phyloP scores from a whole-genome alignment of 2,329 filamentous ascomycete genomes.

The Pyrenophora teres region DNA sequence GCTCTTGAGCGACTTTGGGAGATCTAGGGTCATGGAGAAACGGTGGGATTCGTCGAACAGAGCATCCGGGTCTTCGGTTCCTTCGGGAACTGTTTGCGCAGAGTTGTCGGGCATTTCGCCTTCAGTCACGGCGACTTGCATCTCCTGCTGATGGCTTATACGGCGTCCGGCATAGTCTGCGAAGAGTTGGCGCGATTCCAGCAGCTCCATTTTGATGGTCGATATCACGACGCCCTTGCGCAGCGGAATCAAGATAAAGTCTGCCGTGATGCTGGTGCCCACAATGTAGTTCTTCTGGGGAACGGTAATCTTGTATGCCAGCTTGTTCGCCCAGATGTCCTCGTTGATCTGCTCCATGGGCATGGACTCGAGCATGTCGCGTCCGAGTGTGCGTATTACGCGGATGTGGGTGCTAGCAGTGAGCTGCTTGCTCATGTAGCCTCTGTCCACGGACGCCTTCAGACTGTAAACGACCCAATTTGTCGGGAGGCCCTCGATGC shows the following conservation, averaged over 20 bases:
- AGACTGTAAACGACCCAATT: constrained; percentile 88
- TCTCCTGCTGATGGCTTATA: constrained; percentile 37
- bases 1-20: constrained; percentile 79
- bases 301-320: constrained; percentile 92
- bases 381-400: constrained; percentile 55
- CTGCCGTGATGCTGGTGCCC: constrained; percentile 80
- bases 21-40: constrained; percentile 63
- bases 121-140: constrained; percentile 42
- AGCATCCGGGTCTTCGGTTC: constrained; percentile 44
- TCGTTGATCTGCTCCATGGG: constrained; percentile 70
- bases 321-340: constrained; percentile 97
- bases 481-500: constrained; percentile 84
- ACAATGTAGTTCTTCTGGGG: constrained; percentile 95
- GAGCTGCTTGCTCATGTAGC: constrained; percentile 87
- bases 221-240: constrained; percentile 87
- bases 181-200: constrained; percentile 61
- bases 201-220: constrained; percentile 77
- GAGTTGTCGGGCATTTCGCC: constrained; percentile 45
- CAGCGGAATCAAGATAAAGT: constrained; percentile 85
- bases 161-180: constrained; percentile 52
- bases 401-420: constrained; percentile 70
- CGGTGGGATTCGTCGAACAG: constrained; percentile 62
- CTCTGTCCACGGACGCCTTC: constrained; percentile 84
- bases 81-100: constrained; percentile 34
- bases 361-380: constrained; percentile 71